Base-by-base conservation (phyloP, 2,329 filamentous ascomycete species). In the Aspergillus sp. region DNA sequence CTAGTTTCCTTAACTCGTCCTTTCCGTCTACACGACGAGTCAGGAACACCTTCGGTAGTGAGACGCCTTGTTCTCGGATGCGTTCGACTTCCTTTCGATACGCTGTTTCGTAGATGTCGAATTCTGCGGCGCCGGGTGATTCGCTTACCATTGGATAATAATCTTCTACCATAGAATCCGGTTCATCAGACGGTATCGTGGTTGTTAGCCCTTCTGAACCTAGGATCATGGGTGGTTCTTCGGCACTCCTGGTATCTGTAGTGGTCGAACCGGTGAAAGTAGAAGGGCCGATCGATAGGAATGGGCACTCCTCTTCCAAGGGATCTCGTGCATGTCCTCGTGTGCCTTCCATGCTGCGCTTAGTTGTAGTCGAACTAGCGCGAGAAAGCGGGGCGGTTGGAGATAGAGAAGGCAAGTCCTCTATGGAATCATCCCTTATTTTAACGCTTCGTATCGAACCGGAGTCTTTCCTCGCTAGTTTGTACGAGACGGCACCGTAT, bases 41-140 rank as follows among this genome's bases (percentile, higher is more conserved):
- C 23, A 83, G 69, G 64, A 88, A 89, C 15, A 90, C 79, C 17
- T 81, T 86, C 1, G 86, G 80, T 35, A 72, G 65, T 23, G 70
- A 69, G 17, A 71, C 64, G n/a, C 66, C 73, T 51, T 67, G 64
- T 62, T 78, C 73, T 31, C 84, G 75, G 66, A 97, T 93, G 15
- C 88, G 84, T 58, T 89, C 84, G 27, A 95, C 84, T 75, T 97
- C 91, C 60, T 90, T 85, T 68, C 90, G 86, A 71, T 96, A 97
- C 0, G 93, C 93, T 1, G 84, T 86, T 72, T 96, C 91, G 72
- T 96, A 97, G 57, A 98, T 88, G 69, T 95, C 87, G 66, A 91
- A 91, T 59, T 96, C 91, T 6, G 90, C 90, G 1, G 88, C 89
- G 0, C 88, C 88, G 3, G 93, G 93, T 1, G 90, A 96, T 73